A percentile compares a stretch with the other conserved stretches of the same genome.
Evolutionary conservation across 306 rosid species (phyloP).

Genomic region (Cotoneaster glaucophyllus): DNA sequence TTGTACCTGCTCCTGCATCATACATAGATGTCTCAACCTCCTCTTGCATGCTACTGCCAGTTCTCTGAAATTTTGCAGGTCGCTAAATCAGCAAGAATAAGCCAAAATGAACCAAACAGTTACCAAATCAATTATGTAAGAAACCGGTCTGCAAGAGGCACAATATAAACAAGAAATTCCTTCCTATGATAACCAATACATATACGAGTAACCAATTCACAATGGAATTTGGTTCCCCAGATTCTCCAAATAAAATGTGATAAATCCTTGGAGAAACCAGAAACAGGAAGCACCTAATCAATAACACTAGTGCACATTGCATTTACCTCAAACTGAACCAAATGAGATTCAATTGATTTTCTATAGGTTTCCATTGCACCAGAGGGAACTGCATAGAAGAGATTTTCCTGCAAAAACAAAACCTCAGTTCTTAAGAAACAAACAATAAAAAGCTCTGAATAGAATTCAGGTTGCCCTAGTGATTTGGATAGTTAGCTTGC

Average conservation of each 20-base stretch:
- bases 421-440: constrained; percentile 12
- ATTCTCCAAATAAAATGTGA: background rate
- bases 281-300: background rate
- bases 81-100: constrained; percentile 8
- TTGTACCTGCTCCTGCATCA: constrained; percentile 70
- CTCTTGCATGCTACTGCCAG: constrained; percentile 67
- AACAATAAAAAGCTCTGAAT: background rate
- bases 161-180: background rate
- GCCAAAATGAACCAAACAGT: background rate
- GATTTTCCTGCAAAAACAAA: constrained; percentile 65
- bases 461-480: background rate
- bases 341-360: constrained; percentile 76
- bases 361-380: constrained; percentile 81
- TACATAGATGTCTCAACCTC: constrained; percentile 76
- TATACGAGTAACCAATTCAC: background rate
- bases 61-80: constrained; percentile 52
- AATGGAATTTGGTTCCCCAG: background rate
- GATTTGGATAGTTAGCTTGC: background rate
- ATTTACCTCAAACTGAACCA: constrained; percentile 59
- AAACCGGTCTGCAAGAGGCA: background rate
- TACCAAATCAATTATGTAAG: background rate
- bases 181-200: background rate
- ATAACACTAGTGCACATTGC: background rate
- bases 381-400: constrained; percentile 68
- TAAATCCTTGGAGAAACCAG: constrained; percentile 5